A percentile compares a stretch with the other conserved stretches of the same genome.
These are phyloP conservation scores for Hymenoscyphus albidus DNA, from an alignment of 2,329 filamentous ascomycete genomes.

Conservation along the genomic window DNA sequence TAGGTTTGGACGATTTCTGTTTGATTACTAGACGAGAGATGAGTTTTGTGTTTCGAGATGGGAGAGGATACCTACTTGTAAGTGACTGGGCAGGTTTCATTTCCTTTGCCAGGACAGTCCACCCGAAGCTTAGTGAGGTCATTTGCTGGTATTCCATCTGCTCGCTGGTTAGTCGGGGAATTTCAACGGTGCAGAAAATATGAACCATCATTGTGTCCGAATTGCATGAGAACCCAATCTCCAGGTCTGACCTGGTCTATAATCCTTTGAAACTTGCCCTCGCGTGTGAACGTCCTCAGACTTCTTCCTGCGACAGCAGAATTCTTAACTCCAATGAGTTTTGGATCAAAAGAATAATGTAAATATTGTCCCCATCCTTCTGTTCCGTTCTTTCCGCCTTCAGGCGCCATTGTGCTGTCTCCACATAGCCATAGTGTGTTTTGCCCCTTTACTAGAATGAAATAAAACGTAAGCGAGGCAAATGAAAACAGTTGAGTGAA, in stretches of 20 bases:
- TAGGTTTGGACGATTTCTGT: slow-evolving; percentile 27
- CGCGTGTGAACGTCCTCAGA: slow-evolving; percentile 61
- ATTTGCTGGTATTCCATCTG: slow-evolving; percentile 12
- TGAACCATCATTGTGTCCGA: slow-evolving; percentile 63
- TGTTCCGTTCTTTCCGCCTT: slow-evolving; percentile 21
- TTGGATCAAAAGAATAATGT: slow-evolving; percentile 19
- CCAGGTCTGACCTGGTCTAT: slow-evolving; percentile 48
- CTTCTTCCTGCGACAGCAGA: slow-evolving; percentile 61
- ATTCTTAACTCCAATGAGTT: slow-evolving; percentile 40
- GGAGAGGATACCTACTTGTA: slow-evolving; percentile 14
- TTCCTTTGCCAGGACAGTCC: slow-evolving; percentile 12
- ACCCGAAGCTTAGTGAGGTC: neutral
- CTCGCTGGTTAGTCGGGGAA: slow-evolving; percentile 8
- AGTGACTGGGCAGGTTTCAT: slow-evolving; percentile 24
- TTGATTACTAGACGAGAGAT: slow-evolving; percentile 14
- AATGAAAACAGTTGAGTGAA: neutral
- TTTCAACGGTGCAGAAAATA: neutral
- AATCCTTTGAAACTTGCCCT: slow-evolving; percentile 60
- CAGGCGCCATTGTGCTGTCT: slow-evolving; percentile 22
- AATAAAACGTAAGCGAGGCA: neutral
- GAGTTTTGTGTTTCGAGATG: neutral
- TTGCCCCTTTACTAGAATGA: neutral
- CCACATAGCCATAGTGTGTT: slow-evolving; percentile 19
- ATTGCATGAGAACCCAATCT: slow-evolving; percentile 67
- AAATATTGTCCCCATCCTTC: slow-evolving; percentile 30